phyloP scores from a whole-genome alignment of 768 basidiomycete species.

The Boletus sensibilis region DNA sequence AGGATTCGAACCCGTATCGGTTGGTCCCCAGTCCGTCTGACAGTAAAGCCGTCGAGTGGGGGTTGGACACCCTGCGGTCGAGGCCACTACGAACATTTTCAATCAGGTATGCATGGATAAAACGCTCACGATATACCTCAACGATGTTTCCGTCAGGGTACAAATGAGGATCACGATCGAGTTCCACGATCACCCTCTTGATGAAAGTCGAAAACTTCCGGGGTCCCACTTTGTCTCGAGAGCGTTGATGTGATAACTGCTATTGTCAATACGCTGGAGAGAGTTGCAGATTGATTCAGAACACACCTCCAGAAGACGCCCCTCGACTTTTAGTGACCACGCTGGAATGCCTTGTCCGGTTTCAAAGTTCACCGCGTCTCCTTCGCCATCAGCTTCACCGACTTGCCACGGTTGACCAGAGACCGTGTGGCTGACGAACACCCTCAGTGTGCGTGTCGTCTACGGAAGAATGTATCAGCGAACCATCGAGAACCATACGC shows the following conservation, averaged over 20 bases:
- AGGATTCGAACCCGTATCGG: slow-evolving; percentile 78
- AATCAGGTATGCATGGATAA: background rate
- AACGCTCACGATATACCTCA: slow-evolving; percentile 53
- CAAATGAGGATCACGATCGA: slow-evolving; percentile 78
- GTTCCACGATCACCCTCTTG: slow-evolving; percentile 79
- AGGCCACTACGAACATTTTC: slow-evolving; percentile 51
- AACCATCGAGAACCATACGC: background rate
- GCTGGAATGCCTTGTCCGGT: slow-evolving; percentile 89
- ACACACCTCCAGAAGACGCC: slow-evolving; percentile 77
- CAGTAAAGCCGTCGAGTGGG: slow-evolving; percentile 80
- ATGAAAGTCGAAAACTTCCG: slow-evolving; percentile 87
- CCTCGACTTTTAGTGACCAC: slow-evolving; percentile 87
- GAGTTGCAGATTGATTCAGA: background rate
- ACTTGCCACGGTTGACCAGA: slow-evolving; percentile 86
- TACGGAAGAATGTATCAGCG: slow-evolving; percentile 30
- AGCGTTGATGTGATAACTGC: slow-evolving; percentile 59
- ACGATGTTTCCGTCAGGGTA: slow-evolving; percentile 87
- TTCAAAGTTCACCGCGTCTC: slow-evolving; percentile 56
- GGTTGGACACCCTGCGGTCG: slow-evolving; percentile 54
- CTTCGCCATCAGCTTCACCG: slow-evolving; percentile 35
- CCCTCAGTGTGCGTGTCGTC: slow-evolving; percentile 79
- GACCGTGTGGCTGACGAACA: slow-evolving; percentile 87
- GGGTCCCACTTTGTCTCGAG: slow-evolving; percentile 57
- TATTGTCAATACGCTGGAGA: background rate
- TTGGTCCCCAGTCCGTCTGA: slow-evolving; percentile 77